Evolutionary conservation across 1,139 yeast genomes (phyloP), one percentile per base, ranked within the genome.

Genomic region (Candida sp.): DNA sequence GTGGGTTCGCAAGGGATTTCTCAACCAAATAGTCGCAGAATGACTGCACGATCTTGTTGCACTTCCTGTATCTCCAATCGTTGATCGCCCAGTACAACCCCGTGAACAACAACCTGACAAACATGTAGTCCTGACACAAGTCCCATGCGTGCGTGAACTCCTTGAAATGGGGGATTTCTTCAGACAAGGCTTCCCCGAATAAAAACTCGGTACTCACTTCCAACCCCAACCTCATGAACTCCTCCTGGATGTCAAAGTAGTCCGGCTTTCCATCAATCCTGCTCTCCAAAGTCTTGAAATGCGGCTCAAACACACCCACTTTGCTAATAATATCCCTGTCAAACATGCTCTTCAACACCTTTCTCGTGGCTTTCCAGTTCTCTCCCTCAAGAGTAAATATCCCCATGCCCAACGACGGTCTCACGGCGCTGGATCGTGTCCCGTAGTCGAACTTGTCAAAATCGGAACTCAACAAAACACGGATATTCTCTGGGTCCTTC

Each of bases 361-460:
- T 77, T 48, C 86, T 69, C 32, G 82, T 72, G 56, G 80, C 83
- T 57, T 78, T 77, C 86, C 86, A 82, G 3, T 79, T 82, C 32
- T 68, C 74, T 12, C 84, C 84, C 51, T 79, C 82, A 40, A 79
- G 69, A 2, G 85, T 81, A 66, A 82, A 82, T 52, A 82, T 80
- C 3, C 86, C 86, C 50, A 77, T 77, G 3, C 86, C 86, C 47
- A 81, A 67, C 23, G 79, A 61, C 4, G 82, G 79, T 33, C 58
- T 57, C 54, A 81, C 70, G 35, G 66, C 70, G 7, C 58, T 55
- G 54, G 73, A 70, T 53, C 86, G 73, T 34, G 56, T 47, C 1
- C 85, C 86, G 50, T 81, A 71, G 11, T 69, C 70, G 61, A 77
- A 81, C 49, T 80, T 84, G 53, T 70, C 70, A 63, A 80, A 80